Base-by-base conservation (phyloP, 495 filamentous ascomycete genomes). In the Tuber magnatum region DNA sequence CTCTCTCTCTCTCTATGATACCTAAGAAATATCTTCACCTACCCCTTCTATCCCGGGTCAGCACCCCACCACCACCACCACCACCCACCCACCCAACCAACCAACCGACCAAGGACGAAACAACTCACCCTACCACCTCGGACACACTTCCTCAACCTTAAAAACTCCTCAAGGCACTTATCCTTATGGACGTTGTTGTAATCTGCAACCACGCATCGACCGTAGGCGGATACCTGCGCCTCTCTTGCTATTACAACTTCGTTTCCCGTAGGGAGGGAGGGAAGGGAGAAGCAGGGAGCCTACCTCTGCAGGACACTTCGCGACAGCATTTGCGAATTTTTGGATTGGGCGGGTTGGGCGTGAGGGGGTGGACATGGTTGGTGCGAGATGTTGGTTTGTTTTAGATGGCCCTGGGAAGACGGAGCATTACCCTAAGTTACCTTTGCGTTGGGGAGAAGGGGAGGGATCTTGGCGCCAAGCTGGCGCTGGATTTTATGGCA, bases 161-260 rank as follows among this genome's bases (percentile, higher is more conserved):
- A 84, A 76, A 99, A 98, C 81, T 97, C 93, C 71, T 88, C 89
- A 3, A 87, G 86, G 81, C 95, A 99, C 86, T 94, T 93, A 83
- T 97, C 93, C 79, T 97, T 97, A 78, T 94, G 88, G 7, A 97
- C 89, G 38, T 92, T 89, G 81, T 94, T 94, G 84, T 96, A 98
- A 82, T 99, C 94, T 14, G 89, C 89, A 46, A 95, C 86, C 74
- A 99, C 89, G 83, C 95, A 99, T 87, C 94, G 94, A 71, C 95
- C 95, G 81, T 98, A 99, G 24, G 88, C 87, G 12, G 93, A 87
- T 71, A 92, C 90, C 94, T 98, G 80, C 46, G 14, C 71, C 61
- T 35, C 32, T 44, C 28, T 46, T 71, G 42, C 48, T 24, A 73
- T 71, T 65, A 69, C 75, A 12, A 74, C 75, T 28, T 35, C 72